These are phyloP conservation scores for Garcia nutans DNA, from an alignment of 345 rosid species.

Conservation along the genomic window DNA sequence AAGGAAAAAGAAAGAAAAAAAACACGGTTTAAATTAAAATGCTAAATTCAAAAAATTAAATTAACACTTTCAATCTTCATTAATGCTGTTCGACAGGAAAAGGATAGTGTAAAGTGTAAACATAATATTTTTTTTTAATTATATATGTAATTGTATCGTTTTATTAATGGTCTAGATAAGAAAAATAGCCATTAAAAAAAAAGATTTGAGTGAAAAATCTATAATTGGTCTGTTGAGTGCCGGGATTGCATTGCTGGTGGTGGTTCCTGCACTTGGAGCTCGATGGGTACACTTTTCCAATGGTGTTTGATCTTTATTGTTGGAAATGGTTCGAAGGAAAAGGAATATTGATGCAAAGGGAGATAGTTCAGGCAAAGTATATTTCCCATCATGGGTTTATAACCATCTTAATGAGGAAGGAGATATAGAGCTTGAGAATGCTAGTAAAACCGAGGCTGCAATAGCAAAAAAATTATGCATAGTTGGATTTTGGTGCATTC, in stretches of 20 bases:
- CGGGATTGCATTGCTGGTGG: conserved; percentile 30
- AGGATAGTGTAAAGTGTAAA: too few relatives aligned
- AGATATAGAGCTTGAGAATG: conserved; percentile 28
- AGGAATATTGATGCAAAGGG: background rate
- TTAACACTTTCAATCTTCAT: too few relatives aligned
- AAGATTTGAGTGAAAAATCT: too few relatives aligned
- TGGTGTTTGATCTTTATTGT: background rate
- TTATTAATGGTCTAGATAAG: too few relatives aligned
- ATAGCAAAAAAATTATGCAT: conserved; percentile 33
- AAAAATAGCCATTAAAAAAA: too few relatives aligned
- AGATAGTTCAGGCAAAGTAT: background rate
- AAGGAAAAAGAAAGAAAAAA: too few relatives aligned
- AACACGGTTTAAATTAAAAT: too few relatives aligned
- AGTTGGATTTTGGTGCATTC: conserved; percentile 45
- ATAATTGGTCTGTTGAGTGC: conserved; percentile 38
- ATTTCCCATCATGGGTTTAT: conserved; percentile 27
- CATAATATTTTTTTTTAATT: too few relatives aligned
- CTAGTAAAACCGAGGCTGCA: conserved; percentile 11
- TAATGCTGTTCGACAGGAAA: too few relatives aligned
- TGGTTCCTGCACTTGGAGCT: conserved; percentile 10
- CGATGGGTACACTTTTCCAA: conserved; percentile 10
- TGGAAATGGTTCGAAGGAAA: conserved; percentile 30
- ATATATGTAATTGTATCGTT: too few relatives aligned
- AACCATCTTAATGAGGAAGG: conserved; percentile 24
- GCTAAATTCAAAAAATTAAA: too few relatives aligned